Base-by-base conservation (phyloP, 1,139 yeast genomes). In the Kodamaea ohmeri region DNA sequence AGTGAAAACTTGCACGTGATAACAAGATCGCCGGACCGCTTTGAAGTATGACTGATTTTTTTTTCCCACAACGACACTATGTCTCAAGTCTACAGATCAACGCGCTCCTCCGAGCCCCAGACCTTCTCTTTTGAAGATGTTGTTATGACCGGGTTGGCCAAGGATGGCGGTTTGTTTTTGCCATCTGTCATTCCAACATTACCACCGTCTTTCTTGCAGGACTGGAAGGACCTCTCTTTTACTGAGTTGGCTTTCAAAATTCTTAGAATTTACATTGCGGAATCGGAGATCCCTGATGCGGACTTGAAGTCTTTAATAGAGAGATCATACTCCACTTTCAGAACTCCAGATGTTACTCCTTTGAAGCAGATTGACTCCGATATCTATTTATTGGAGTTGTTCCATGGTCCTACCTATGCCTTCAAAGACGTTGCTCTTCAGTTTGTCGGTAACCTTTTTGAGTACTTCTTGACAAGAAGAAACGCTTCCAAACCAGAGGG, bases 361-460 rank as follows among this genome's bases (percentile, higher is more conserved):
- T 62, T 89, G 38, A 76, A 73, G 29, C 67, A 76, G 36, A 73
- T 89, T 35, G 73, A 74, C 44, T 63, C 73, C 39, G 69, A 70
- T 39, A 69, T 92, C 44, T 83, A 87, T 59, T 68, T 92, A 44
- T 73, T 92, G 55, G 99, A 92, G 64, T 72, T 92, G 44, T 92
- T 92, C 80, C 99, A 92, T 56, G 99, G 99, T 29, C 99, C 99
- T 47, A 92, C 99, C 4, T 92, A 92, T 58, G 99, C 99, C 8
- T 92, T 92, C 72, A 92, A 92, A 65, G 99, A 92, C 61, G 98
- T 92, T 47, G 99, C 99, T 3, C 75, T 92, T 55, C 99, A 92
- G 63, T 90, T 92, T 63, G 95, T 92, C 28, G 99, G 99, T 50
- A 92, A 92, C 67, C 73, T 92, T 50, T 92, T 92, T 60, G 98